phyloP scores from a whole-genome alignment of 2,329 filamentous ascomycete genomes.

The Amylocarpus encephaloides region DNA sequence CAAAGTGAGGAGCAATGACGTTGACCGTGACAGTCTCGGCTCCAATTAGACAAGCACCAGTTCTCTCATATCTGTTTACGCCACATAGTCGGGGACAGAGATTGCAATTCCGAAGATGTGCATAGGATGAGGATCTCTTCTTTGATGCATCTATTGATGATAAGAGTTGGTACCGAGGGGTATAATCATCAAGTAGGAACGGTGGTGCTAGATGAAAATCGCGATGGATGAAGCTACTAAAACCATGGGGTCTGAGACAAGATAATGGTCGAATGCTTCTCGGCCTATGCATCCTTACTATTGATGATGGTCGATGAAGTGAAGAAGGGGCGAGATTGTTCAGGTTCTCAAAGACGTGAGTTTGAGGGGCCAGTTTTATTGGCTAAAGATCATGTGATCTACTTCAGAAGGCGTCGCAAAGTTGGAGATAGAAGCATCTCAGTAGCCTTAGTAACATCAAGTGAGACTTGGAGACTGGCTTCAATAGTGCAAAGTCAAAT shows the following conservation, averaged over 20 bases:
- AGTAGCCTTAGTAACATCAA: no score
- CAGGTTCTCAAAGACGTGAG: no score
- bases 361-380: no score
- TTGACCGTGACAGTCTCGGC: constrained; percentile 69
- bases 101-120: constrained; percentile 72
- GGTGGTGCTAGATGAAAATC: constrained; percentile 49
- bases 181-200: constrained; percentile 70
- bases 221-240: neutral
- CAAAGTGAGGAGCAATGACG: constrained; percentile 80
- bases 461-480: no score
- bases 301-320: no score
- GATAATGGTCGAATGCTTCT: neutral
- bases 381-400: no score
- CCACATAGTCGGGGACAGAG: constrained; percentile 71
- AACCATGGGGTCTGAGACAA: neutral
- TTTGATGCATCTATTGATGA: constrained; percentile 61
- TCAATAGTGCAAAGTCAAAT: no score
- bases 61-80: constrained; percentile 74
- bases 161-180: constrained; percentile 64
- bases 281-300: neutral
- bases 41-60: constrained; percentile 72
- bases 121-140: constrained; percentile 68
- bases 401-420: no score
- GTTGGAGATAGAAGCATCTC: no score
- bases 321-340: no score